A percentile compares a stretch with the other conserved stretches of the same genome.
Conservation (phyloP, 2,329 filamentous ascomycete genomes). For the Neonectria neomacrospora region DNA sequence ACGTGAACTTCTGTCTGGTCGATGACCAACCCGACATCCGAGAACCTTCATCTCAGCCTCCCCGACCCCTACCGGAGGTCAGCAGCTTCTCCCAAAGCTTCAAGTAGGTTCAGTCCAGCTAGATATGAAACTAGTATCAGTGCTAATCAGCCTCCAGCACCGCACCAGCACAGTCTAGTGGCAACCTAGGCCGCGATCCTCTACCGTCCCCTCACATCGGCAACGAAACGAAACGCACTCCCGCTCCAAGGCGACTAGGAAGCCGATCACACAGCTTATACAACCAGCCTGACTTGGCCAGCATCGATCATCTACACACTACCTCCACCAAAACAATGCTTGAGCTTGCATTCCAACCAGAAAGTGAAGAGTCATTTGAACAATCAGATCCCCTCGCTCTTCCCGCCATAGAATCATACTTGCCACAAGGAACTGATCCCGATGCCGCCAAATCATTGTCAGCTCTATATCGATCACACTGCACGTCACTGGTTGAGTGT, state of each 20-base stretch:
- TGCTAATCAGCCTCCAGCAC: slow-evolving; percentile 47
- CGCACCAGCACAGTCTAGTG: slow-evolving; percentile 46
- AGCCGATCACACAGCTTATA: slow-evolving; percentile 62
- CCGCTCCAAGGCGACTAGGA: slow-evolving; percentile 25
- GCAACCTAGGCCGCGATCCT: slow-evolving; percentile 43
- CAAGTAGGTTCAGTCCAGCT: slow-evolving; percentile 54
- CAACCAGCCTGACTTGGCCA: slow-evolving; percentile 66
- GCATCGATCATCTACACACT: slow-evolving; percentile 68
- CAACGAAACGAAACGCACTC: slow-evolving; percentile 33
- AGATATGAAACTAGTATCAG: background rate
- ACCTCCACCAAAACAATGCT: slow-evolving; percentile 68
- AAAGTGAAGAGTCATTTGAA: slow-evolving; percentile 60
- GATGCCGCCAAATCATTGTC: slow-evolving; percentile 88
- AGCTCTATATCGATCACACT: slow-evolving; percentile 92
- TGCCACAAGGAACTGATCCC: slow-evolving; percentile 83
- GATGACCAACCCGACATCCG: slow-evolving; percentile 65
- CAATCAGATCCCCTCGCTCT: slow-evolving; percentile 79
- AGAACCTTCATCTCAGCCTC: slow-evolving; percentile 58
- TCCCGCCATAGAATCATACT: slow-evolving; percentile 86
- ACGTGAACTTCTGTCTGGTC: slow-evolving; percentile 73
- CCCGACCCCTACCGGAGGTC: slow-evolving; percentile 61
- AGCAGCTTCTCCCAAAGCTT: slow-evolving; percentile 60
- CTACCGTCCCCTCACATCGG: slow-evolving; percentile 47
- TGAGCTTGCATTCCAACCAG: slow-evolving; percentile 69
- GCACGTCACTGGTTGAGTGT: slow-evolving; percentile 93